Evolutionary conservation across 2,329 filamentous ascomycete species (phyloP).

Genomic region (Trichoderma sp.): DNA sequence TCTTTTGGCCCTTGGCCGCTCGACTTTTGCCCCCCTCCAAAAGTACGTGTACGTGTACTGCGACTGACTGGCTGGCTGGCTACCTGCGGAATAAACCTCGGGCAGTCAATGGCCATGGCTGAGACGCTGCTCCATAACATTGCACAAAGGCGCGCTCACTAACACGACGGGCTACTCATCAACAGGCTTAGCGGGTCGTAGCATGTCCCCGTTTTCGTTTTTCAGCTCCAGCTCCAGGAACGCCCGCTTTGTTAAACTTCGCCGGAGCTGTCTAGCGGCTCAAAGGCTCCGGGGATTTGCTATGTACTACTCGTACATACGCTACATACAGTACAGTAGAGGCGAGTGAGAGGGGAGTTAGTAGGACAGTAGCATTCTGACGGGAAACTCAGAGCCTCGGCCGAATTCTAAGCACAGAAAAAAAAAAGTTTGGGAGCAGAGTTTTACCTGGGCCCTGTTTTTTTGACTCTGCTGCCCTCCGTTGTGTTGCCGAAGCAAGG

Average conservation of each 20-base stretch:
- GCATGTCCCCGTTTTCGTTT: background rate
- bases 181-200: background rate
- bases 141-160: background rate
- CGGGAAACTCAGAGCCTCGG: background rate
- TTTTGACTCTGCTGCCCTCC: background rate
- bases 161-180: background rate
- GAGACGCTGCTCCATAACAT: background rate
- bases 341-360: background rate
- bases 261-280: slow-evolving; percentile 3
- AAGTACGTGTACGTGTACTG: background rate
- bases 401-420: background rate
- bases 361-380: background rate
- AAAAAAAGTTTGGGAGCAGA: background rate
- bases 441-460: background rate
- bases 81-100: background rate
- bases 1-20: background rate
- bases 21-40: background rate
- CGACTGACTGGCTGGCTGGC: background rate
- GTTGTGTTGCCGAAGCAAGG: background rate
- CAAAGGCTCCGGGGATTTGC: background rate
- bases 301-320: background rate
- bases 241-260: slow-evolving; percentile 14
- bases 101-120: background rate
- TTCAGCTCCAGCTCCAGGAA: slow-evolving; percentile 14
- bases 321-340: no score